Conservation (phyloP, 768 basidiomycete species). For the Fistulinella prunicolor region DNA sequence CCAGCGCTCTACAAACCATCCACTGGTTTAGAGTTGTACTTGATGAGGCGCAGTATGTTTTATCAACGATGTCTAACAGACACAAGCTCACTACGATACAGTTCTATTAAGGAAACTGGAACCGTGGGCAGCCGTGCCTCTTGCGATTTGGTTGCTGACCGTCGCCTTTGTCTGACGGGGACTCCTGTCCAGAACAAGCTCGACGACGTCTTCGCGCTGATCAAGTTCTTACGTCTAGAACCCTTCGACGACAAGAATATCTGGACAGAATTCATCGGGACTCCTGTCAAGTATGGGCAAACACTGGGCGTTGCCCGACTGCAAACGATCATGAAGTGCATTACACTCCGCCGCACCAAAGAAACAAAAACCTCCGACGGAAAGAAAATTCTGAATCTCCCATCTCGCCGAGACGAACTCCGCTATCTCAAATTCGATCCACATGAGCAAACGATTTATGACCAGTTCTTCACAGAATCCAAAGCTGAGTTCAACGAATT, state of each 20-base stretch:
- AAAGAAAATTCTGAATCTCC: conserved; percentile 79
- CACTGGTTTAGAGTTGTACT: conserved; percentile 96
- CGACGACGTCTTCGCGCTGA: conserved; percentile 94
- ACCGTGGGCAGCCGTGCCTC: conserved; percentile 95
- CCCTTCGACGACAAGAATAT: conserved; percentile 91
- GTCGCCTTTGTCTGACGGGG: conserved; percentile 92
- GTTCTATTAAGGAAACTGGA: conserved; percentile 93
- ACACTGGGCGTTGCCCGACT: conserved; percentile 87
- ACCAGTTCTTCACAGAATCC: conserved; percentile 84
- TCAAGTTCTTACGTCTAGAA: conserved; percentile 90
- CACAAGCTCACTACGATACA: conserved; percentile 30
- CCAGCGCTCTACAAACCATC: conserved; percentile 87
- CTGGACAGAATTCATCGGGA: conserved; percentile 93
- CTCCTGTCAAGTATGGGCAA: conserved; percentile 90
- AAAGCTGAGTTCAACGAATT: conserved; percentile 90
- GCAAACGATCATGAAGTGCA: conserved; percentile 95
- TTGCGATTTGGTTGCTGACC: conserved; percentile 91
- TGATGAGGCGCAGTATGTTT: conserved; percentile 92
- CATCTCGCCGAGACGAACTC: conserved; percentile 86
- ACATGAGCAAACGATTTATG: conserved; percentile 82
- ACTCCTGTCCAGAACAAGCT: conserved; percentile 99
- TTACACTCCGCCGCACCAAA: conserved; percentile 95
- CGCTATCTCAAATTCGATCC: conserved; percentile 80
- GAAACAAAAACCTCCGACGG: conserved; percentile 82
- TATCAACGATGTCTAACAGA: not conserved